Percentiles rank a stretch among this genome's conserved stretches.
Evolutionary conservation across 805 yeast species (phyloP).

Genomic region (Starmera quercuum): DNA sequence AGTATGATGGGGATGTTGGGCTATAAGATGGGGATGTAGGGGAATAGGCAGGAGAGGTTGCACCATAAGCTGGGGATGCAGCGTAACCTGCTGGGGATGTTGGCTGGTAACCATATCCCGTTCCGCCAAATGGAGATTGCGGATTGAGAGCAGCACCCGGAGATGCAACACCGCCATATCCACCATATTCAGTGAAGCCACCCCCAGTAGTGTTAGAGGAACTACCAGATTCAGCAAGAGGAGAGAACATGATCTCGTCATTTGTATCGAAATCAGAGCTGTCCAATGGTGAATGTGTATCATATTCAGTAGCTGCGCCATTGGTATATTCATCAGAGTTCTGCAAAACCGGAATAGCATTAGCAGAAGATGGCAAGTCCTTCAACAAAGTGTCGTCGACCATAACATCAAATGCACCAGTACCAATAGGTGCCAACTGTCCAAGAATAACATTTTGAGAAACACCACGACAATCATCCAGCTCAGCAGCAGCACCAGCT

Average conservation of each 20-base stretch:
- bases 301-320: constrained; percentile 92
- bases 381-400: constrained; percentile 84
- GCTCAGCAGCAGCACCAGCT: constrained; percentile 97
- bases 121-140: constrained; percentile 39
- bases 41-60: constrained; percentile 70
- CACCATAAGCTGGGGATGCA: constrained; percentile 49
- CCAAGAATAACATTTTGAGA: constrained; percentile 97
- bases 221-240: constrained; percentile 80
- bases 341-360: constrained; percentile 31
- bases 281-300: constrained; percentile 49
- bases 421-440: constrained; percentile 97
- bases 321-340: constrained; percentile 28
- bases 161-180: constrained; percentile 52
- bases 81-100: constrained; percentile 44
- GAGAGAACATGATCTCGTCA: constrained; percentile 86
- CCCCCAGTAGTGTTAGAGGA: constrained; percentile 81
- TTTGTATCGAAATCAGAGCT: constrained; percentile 55
- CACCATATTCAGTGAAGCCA: constrained; percentile 50
- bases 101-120: constrained; percentile 31
- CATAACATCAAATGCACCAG: constrained; percentile 95
- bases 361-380: constrained; percentile 26
- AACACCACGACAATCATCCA: constrained; percentile 97
- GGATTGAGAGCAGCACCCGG: constrained; percentile 43
- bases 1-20: constrained; percentile 57
- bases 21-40: constrained; percentile 75